These are phyloP conservation scores for Paracamarosporium sp. DNA, from an alignment of 2,329 filamentous ascomycete species.

Conservation along the genomic window DNA sequence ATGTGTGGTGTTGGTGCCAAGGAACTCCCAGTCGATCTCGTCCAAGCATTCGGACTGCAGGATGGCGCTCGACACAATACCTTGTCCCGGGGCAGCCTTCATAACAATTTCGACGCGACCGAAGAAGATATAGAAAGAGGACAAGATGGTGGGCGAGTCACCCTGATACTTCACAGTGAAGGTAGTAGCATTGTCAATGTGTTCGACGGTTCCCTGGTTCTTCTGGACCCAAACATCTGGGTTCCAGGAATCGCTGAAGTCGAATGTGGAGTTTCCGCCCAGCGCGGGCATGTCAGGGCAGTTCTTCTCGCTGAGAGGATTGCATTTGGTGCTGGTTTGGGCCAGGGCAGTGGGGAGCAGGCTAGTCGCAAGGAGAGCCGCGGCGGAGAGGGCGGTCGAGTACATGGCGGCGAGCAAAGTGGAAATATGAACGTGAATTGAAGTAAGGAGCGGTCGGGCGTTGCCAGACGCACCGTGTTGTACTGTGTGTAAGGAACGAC, in stretches of 20 bases:
- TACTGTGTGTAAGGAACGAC: conserved; percentile 28
- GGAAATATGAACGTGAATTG: conserved; percentile 14
- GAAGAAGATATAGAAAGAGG: conserved; percentile 63
- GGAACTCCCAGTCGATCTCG: conserved; percentile 61
- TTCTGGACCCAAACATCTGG: conserved; percentile 66
- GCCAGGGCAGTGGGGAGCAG: conserved; percentile 60
- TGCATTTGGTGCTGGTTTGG: conserved; percentile 80
- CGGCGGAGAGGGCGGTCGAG: conserved; percentile 41
- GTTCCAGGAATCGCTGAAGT: conserved; percentile 60
- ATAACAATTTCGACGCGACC: conserved; percentile 58
- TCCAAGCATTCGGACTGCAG: conserved; percentile 60
- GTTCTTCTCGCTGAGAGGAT: conserved; percentile 71
- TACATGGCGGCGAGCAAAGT: conserved; percentile 30
- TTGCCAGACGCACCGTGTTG: conserved; percentile 43
- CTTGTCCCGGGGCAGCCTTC: conserved; percentile 56
- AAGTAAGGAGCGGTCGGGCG: conserved; percentile 41
- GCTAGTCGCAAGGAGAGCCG: conserved; percentile 43
- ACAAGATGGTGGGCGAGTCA: conserved; percentile 78
- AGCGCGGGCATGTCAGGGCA: conserved; percentile 78
- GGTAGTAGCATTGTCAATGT: conserved; percentile 68
- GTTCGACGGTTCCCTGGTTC: conserved; percentile 70
- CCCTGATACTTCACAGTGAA: conserved; percentile 75
- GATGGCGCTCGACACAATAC: conserved; percentile 59
- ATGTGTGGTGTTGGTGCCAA: conserved; percentile 45
- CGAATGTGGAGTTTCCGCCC: conserved; percentile 61